Percentiles rank a stretch among this genome's conserved stretches.
Evolutionary conservation across 2,329 filamentous ascomycete species (phyloP).

Genomic region (Aspergillus terreus): DNA sequence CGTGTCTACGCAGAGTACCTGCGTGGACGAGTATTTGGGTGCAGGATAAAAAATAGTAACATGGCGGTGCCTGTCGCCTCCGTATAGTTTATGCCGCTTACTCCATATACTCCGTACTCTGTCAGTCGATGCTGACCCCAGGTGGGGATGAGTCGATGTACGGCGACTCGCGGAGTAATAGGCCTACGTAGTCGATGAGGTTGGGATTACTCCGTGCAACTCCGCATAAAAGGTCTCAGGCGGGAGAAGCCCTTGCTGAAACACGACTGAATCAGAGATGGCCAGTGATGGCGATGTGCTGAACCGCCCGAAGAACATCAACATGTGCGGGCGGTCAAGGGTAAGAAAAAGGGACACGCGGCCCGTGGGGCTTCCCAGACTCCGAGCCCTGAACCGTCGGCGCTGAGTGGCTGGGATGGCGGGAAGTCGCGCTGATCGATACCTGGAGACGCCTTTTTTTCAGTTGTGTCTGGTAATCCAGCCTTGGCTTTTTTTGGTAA

Average conservation of each 20-base stretch:
- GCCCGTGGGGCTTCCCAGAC: constrained; percentile 17
- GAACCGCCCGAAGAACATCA: background rate
- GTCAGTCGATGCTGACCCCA: too few relatives aligned
- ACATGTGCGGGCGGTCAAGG: constrained; percentile 5
- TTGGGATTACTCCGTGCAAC: background rate
- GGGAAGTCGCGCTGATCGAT: constrained; percentile 17
- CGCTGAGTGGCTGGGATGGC: constrained; percentile 15
- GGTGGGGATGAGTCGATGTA: too few relatives aligned
- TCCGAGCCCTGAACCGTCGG: constrained; percentile 1
- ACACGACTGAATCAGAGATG: background rate
- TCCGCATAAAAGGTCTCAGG: too few relatives aligned
- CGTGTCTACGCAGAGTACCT: background rate
- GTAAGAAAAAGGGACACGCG: constrained; percentile 18
- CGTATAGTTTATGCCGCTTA: background rate
- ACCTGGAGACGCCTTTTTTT: background rate
- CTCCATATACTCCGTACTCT: background rate
- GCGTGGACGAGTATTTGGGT: background rate
- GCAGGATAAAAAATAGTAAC: background rate
- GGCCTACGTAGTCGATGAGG: background rate
- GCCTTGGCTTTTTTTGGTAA: too few relatives aligned
- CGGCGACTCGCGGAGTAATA: too few relatives aligned
- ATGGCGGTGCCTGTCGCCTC: background rate
- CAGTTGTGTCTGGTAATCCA: background rate
- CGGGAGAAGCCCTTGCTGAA: background rate
- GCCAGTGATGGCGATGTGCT: background rate